Evolutionary conservation across 2,329 filamentous ascomycete genomes (phyloP).

Genomic region (Orbilia ellipsospora): DNA sequence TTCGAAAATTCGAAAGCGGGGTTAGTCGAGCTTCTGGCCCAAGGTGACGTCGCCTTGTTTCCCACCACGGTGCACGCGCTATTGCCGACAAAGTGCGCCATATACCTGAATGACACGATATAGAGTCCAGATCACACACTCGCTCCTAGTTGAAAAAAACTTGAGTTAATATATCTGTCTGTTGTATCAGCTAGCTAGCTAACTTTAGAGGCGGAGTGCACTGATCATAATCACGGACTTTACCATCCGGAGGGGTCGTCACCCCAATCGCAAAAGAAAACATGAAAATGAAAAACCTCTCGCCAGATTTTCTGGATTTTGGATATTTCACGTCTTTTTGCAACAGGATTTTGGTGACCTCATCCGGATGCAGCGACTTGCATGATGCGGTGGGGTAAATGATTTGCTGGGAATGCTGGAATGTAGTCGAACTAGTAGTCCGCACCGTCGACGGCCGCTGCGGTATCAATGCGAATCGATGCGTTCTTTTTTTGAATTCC

Average conservation of each 20-base stretch:
- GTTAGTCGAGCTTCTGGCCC: constrained; percentile 24
- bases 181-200: not conserved
- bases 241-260: constrained; percentile 10
- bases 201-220: not conserved
- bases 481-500: not conserved
- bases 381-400: constrained; percentile 30
- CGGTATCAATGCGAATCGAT: not conserved
- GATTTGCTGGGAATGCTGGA: constrained; percentile 37
- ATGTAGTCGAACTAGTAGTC: constrained; percentile 5
- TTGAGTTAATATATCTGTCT: constrained; percentile 4
- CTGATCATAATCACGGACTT: constrained; percentile 25
- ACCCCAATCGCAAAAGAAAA: constrained; percentile 1
- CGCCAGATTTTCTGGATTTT: not conserved
- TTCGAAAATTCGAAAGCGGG: constrained; percentile 25
- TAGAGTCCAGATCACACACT: constrained; percentile 19
- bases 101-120: constrained; percentile 7
- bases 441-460: not conserved
- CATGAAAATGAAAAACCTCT: not conserved
- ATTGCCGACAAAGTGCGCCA: constrained; percentile 25
- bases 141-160: not conserved
- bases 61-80: constrained; percentile 23
- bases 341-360: constrained; percentile 20
- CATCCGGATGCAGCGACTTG: constrained; percentile 52
- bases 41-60: constrained; percentile 35
- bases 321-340: constrained; percentile 1